Evolutionary conservation across 2,329 filamentous ascomycete genomes (phyloP).

Genomic region (Fusarium cyanostomum): DNA sequence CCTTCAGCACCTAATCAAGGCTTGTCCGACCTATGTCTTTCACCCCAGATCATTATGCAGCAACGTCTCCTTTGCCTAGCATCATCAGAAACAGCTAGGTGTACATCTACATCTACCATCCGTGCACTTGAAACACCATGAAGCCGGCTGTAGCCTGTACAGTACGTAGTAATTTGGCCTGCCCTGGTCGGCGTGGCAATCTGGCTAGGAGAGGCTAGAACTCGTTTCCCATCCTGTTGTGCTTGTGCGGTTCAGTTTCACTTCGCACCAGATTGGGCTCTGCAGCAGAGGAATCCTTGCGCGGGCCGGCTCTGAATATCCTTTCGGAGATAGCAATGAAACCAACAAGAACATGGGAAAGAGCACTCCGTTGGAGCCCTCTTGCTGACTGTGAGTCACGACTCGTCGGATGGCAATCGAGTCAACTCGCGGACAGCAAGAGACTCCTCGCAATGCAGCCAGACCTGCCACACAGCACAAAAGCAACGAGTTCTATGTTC

Average conservation of each 20-base stretch:
- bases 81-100: not conserved
- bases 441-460: not conserved
- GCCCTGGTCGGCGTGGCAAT: not conserved
- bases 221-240: constrained; percentile 5
- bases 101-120: not conserved
- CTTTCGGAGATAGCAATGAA: not conserved
- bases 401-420: not conserved
- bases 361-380: not conserved
- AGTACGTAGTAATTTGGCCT: constrained; percentile 2
- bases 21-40: too few relatives aligned
- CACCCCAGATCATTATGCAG: not conserved
- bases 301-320: not conserved
- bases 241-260: constrained; percentile 13
- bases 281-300: not conserved
- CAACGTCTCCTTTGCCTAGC: not conserved
- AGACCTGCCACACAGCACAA: not conserved
- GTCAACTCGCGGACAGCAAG: not conserved
- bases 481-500: not conserved
- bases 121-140: constrained; percentile 6
- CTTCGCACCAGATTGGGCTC: not conserved
- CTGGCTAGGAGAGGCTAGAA: not conserved
- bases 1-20: not conserved
- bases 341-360: too few relatives aligned
- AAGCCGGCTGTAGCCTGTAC: too few relatives aligned
- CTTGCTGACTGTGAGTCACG: not conserved